Conservation (phyloP, 371 early-diverging fungal species). For the Funneliformis caledonium region DNA sequence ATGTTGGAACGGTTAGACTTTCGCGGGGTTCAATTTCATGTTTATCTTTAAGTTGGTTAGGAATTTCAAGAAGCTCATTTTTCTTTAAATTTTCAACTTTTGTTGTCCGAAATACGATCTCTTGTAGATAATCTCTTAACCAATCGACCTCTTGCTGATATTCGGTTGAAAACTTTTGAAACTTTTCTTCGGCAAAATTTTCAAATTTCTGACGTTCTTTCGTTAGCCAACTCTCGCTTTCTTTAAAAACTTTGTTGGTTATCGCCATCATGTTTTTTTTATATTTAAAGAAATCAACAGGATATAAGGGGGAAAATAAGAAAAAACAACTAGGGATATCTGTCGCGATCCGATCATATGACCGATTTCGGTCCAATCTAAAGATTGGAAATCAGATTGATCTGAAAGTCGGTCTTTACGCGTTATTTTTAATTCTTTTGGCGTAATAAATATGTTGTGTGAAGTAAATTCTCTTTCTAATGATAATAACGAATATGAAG, state of each 20-base stretch:
- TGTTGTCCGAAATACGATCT: neutral
- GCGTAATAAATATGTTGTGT: no score
- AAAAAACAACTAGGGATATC: no score
- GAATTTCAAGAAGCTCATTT: neutral
- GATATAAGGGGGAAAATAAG: no score
- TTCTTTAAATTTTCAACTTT: neutral
- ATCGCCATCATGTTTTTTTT: neutral
- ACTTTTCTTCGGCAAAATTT: neutral
- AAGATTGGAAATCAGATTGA: no score
- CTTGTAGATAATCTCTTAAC: slow-evolving; percentile 7
- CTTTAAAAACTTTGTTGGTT: neutral
- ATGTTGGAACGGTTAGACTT: no score
- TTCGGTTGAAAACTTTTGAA: neutral
- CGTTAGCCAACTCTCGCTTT: neutral
- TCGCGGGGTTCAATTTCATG: neutral
- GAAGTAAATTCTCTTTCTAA: no score
- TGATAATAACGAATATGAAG: no score
- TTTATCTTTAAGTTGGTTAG: neutral
- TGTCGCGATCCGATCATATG: no score
- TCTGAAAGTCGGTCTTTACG: no score
- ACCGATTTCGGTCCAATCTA: no score
- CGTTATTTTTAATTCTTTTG: no score
- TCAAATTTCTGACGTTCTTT: slow-evolving; percentile 9
- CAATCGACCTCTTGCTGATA: slow-evolving; percentile 12
- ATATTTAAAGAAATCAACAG: no score